Evolutionary conservation across 352 stramenopile species (phyloP), one percentile per base, ranked within the genome.

Genomic region (Phytophthora boehmeriae): DNA sequence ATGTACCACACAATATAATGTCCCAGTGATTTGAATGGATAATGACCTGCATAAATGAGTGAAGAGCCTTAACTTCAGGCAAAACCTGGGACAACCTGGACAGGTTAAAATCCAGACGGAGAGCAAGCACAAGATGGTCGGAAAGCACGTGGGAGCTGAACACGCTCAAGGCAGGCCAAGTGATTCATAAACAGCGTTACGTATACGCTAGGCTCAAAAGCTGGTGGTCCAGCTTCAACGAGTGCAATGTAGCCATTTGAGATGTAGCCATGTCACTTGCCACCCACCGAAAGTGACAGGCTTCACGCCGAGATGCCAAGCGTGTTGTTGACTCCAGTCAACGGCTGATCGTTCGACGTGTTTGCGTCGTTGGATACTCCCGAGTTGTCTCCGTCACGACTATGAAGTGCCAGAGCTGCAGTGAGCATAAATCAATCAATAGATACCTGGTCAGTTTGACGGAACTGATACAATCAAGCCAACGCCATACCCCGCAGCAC

Each of bases 341-440:
- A 13, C 16, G 32, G 17, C 8, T 46, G 23, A 0, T 71, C 63
- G 10, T 32, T 71, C 1, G 63, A 67, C n/a, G 57, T 14, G 4
- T 27, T 59, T 57, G 49, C 38, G 44, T 71, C 63, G 27, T 44
- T 56, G 6, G 38, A 25, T 27, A 39, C 39, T 50, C 56, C 54
- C 25, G 62, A 47, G 0, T 30, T 59, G 8, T 58, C 75, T 2
- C 77, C 82, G 32, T 87, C 79, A 48, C 82, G 70, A 63, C 82
- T 91, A 34, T 89, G 77, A 5, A 78, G 66, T 11, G 79, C 70
- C 22, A 91, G 57, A 20, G 75, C 82, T 90, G 35, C 19, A 56
- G 43, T 17, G 10, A 22, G 20, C 39, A 42, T 30, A 71, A 54
- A 16, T 13, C 49, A 36, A 51, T 1, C 52, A 59, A 50, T 9